phyloP scores from a whole-genome alignment of 2,329 filamentous ascomycete genomes.

The Graphilbum fragrans region DNA sequence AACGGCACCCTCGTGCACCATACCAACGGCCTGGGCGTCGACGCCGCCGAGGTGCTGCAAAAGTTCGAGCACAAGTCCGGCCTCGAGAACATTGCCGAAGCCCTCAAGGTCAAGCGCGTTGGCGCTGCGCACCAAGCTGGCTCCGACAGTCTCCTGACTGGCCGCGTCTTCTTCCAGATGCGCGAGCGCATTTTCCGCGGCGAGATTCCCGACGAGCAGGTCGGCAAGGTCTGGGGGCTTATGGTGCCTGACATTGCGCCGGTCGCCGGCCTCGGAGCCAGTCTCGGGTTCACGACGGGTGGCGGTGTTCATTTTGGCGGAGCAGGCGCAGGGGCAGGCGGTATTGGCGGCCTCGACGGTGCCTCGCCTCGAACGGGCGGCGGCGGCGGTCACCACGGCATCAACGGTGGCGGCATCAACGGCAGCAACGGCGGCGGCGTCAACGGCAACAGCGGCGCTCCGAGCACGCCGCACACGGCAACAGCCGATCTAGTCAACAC shows the following conservation, averaged over 20 bases:
- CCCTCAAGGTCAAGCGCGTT: slow-evolving; percentile 78
- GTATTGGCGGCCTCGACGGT: not conserved
- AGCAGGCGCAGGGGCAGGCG: not conserved
- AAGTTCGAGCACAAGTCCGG: slow-evolving; percentile 85
- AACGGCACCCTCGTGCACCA: too few species aligned
- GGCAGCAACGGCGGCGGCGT: slow-evolving; percentile 9
- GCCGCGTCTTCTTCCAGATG: slow-evolving; percentile 90
- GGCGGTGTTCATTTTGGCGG: not conserved
- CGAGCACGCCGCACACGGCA: slow-evolving; percentile 53
- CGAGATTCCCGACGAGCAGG: slow-evolving; percentile 66
- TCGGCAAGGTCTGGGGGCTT: slow-evolving; percentile 87
- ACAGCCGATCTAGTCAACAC: slow-evolving; percentile 37
- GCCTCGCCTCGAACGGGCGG: not conserved
- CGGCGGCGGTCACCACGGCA: not conserved
- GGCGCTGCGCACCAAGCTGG: slow-evolving; percentile 87
- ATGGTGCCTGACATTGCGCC: slow-evolving; percentile 54
- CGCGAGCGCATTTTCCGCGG: slow-evolving; percentile 78
- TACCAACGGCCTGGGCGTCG: slow-evolving; percentile 43
- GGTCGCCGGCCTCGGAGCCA: slow-evolving; percentile 16
- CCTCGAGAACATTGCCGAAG: slow-evolving; percentile 86
- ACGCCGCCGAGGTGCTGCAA: slow-evolving; percentile 56
- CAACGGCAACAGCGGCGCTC: slow-evolving; percentile 34
- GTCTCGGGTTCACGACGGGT: slow-evolving; percentile 5
- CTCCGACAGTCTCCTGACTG: slow-evolving; percentile 85
- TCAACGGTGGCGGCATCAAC: not conserved